Evolutionary conservation across 495 filamentous ascomycete species (phyloP), one percentile per base, ranked within the genome.

Genomic region (Aspergillus panamensis): DNA sequence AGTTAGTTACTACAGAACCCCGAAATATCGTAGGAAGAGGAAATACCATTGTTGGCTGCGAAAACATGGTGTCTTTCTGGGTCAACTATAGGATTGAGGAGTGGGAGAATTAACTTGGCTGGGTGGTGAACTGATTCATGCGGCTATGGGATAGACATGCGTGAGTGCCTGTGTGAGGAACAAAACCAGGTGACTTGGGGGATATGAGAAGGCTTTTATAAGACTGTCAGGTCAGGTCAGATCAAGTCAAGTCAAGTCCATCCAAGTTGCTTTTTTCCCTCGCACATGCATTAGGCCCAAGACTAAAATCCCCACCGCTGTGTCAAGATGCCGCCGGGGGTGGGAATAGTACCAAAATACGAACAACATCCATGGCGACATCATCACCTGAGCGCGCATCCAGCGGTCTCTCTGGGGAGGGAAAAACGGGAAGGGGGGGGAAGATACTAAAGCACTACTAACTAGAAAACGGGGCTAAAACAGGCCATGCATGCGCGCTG

Each of bases 311-410:
- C 56, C 58, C 53, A 56, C 58, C 19, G 32, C 5, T 20, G 8
- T 49, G 47, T 42, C 39, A 53, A 49, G 51, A 8, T 40, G 33
- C 25, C 33, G 45, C 39, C 37, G 55, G 29, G 48, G 45, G 56
- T 51, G 50, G 50, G 20, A 42, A 39, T 47, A 48, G 53, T 12
- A 39, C 10, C 10, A 5, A 40, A 56, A 60, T 58, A 62, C 63
- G 63, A 66, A 62, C 52, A n/a, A 53, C 35, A 61, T 53, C 57
- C 57, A 62, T 57, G 60, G 45, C 57, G 60, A 56, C 53, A 62
- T 57, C 55, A 63, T 66, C 64, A 66, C 53, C 53, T 66, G 64
- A 62, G 60, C 64, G 52, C 12, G 33, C 42, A 51, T 14, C 57
- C 12, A 48, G 25, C 47, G 51, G 50, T 60, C 45, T 39, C 39